These are phyloP conservation scores for Kuraishia hungarica DNA, from an alignment of 805 yeast genomes.

Conservation along the genomic window DNA sequence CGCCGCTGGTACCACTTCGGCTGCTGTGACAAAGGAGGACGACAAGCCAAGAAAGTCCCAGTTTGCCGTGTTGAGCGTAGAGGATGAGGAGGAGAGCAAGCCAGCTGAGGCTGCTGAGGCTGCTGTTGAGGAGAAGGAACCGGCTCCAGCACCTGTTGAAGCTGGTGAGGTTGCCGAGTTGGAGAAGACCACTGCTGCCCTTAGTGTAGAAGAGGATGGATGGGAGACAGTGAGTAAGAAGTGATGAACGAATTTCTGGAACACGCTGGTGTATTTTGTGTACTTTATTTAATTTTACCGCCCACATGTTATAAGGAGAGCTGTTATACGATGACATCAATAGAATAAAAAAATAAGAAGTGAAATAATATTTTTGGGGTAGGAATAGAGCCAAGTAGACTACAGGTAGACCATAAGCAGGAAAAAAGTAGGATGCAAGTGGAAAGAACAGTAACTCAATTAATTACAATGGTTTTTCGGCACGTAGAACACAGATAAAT, in stretches of 20 bases:
- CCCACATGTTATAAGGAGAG: background rate
- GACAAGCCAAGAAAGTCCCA: constrained; percentile 30
- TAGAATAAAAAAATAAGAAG: background rate
- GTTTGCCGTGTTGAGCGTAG: constrained; percentile 40
- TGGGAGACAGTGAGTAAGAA: constrained; percentile 41
- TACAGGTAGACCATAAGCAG: too few species aligned
- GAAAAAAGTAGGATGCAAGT: too few species aligned
- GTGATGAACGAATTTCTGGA: constrained; percentile 7
- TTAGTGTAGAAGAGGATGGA: constrained; percentile 18
- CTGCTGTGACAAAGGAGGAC: constrained; percentile 1
- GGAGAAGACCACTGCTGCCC: constrained; percentile 24
- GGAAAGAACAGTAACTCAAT: too few species aligned
- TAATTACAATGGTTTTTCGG: too few species aligned
- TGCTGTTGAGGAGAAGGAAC: constrained; percentile 6
- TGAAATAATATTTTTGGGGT: background rate
- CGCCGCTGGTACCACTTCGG: background rate
- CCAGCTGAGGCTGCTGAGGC: constrained; percentile 11
- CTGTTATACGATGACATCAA: background rate
- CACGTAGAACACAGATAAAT: too few species aligned
- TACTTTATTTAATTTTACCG: background rate
- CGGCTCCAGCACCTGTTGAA: background rate
- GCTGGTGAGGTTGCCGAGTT: constrained; percentile 2
- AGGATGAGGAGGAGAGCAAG: constrained; percentile 40
- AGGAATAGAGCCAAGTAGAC: too few species aligned
- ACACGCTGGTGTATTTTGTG: too few species aligned